These are phyloP conservation scores for Podaxis pistillaris DNA, from an alignment of 768 basidiomycete genomes.

Conservation along the genomic window DNA sequence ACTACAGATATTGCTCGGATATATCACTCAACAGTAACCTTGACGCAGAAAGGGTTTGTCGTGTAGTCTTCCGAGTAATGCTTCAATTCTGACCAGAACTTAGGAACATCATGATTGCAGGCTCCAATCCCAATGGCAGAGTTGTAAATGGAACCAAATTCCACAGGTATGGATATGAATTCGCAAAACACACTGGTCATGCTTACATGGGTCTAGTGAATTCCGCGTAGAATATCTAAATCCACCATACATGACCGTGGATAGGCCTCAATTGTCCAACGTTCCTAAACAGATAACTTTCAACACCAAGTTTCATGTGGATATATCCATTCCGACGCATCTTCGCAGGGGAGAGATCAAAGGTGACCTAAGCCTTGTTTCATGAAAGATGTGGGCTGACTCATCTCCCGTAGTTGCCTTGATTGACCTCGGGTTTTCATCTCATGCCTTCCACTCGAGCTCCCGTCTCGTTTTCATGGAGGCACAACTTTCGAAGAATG, in stretches of 20 bases:
- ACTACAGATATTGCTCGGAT: constrained; percentile 46
- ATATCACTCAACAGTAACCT: constrained; percentile 61
- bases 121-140: constrained; percentile 43
- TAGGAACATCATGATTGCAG: constrained; percentile 34
- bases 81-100: not conserved
- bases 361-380: constrained; percentile 21
- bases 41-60: constrained; percentile 52
- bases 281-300: constrained; percentile 36
- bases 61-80: not conserved
- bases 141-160: constrained; percentile 27
- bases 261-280: constrained; percentile 32
- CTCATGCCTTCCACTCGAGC: constrained; percentile 41
- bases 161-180: constrained; percentile 18
- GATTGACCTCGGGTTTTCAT: constrained; percentile 41
- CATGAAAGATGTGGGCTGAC: not conserved
- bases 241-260: constrained; percentile 39
- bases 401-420: constrained; percentile 28
- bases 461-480: constrained; percentile 36
- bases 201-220: constrained; percentile 24
- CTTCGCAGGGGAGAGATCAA: constrained; percentile 27
- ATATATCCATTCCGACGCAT: constrained; percentile 29
- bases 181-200: too few species aligned
- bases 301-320: constrained; percentile 32
- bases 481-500: constrained; percentile 29
- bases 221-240: constrained; percentile 42